Conservation (phyloP, 2,329 filamentous ascomycete genomes). For the Fusarium sp. region DNA sequence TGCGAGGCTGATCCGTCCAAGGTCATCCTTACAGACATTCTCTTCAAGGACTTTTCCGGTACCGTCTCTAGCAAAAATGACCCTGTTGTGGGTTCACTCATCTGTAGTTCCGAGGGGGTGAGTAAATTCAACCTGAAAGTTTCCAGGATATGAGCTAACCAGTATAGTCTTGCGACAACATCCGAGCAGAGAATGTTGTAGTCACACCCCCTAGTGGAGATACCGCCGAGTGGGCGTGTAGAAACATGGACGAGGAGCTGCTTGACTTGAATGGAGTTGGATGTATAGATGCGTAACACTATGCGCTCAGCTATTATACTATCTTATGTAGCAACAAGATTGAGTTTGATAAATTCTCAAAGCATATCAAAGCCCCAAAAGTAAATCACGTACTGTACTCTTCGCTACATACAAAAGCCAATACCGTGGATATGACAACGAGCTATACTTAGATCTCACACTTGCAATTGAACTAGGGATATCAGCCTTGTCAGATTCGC, state of each 20-base stretch:
- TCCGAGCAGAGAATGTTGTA: constrained; percentile 62
- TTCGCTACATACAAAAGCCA: too few species aligned
- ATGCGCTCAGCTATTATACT: too few species aligned
- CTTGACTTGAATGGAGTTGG: constrained; percentile 19
- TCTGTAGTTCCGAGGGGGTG: constrained; percentile 46
- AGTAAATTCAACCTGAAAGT: constrained; percentile 1
- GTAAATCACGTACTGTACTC: too few species aligned
- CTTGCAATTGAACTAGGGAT: too few species aligned
- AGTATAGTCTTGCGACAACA: constrained; percentile 58
- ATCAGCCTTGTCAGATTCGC: too few species aligned
- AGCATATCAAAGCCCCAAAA: too few species aligned
- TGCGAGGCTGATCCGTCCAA: constrained; percentile 9
- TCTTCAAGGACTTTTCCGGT: constrained; percentile 46
- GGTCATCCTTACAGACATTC: constrained; percentile 40
- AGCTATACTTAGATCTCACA: too few species aligned
- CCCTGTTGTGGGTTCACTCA: constrained; percentile 41
- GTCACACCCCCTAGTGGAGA: constrained; percentile 64
- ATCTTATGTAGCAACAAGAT: too few species aligned
- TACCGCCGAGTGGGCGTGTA: constrained; percentile 60
- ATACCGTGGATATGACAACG: too few species aligned
- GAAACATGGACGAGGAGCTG: constrained; percentile 52
- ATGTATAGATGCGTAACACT: constrained; percentile 4
- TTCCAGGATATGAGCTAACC: not conserved
- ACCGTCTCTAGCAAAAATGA: constrained; percentile 42
- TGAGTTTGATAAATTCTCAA: not conserved